Evolutionary conservation across 768 basidiomycete species (phyloP).

Genomic region (Psilocybe sp.): DNA sequence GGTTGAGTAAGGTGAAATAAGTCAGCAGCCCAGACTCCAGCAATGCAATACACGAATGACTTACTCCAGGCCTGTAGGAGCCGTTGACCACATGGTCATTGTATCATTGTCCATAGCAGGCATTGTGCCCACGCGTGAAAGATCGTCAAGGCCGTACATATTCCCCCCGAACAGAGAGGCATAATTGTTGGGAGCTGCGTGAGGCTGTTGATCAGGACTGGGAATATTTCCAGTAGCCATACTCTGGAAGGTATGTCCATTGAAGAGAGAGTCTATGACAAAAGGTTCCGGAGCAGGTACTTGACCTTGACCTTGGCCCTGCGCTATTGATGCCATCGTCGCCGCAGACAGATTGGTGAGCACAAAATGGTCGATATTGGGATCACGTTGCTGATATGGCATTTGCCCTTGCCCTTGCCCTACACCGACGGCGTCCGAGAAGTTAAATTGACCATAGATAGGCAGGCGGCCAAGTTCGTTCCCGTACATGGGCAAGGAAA

Average conservation of each 20-base stretch:
- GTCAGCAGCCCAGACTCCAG: not conserved
- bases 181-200: not conserved
- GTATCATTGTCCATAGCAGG: slow-evolving; percentile 44
- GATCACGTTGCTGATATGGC: slow-evolving; percentile 1
- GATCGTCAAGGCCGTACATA: slow-evolving; percentile 8
- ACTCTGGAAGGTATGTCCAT: too few species aligned
- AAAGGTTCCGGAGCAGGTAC: too few species aligned
- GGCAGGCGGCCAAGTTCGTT: slow-evolving; percentile 58
- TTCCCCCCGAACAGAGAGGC: not conserved
- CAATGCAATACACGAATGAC: slow-evolving; percentile 17
- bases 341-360: not conserved
- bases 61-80: slow-evolving; percentile 60
- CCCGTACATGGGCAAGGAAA: slow-evolving; percentile 51
- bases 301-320: too few species aligned
- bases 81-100: slow-evolving; percentile 61
- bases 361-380: not conserved
- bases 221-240: too few species aligned
- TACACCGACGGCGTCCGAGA: slow-evolving; percentile 23
- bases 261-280: too few species aligned
- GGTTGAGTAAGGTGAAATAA: not conserved
- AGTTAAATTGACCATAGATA: slow-evolving; percentile 38
- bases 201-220: not conserved
- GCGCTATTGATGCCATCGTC: not conserved
- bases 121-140: slow-evolving; percentile 17
- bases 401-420: slow-evolving; percentile 8